Evolutionary conservation across 192 early-diverging fungal species (phyloP).

Genomic region (Entomortierella chlamydospora): DNA sequence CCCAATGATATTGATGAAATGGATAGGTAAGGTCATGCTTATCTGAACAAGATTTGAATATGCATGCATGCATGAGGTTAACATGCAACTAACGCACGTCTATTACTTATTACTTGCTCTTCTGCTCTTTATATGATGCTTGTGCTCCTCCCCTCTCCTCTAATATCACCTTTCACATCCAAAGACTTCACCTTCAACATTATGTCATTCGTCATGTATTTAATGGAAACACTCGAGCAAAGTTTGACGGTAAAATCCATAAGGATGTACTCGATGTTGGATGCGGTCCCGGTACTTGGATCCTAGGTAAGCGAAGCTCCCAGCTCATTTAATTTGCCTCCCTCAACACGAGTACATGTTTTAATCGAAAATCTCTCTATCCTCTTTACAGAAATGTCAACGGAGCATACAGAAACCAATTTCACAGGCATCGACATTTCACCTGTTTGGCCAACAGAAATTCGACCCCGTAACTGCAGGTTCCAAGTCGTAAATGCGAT

Average conservation of each 20-base stretch:
- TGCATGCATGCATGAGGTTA: too few relatives aligned
- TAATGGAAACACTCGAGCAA: slow-evolving; percentile 46
- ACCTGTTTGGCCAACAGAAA: slow-evolving; percentile 52
- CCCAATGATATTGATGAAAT: slow-evolving; percentile 63
- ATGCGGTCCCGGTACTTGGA: slow-evolving; percentile 52
- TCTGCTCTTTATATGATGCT: too few relatives aligned
- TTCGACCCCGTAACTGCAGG: slow-evolving; percentile 50
- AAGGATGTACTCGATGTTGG: slow-evolving; percentile 53
- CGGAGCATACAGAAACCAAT: slow-evolving; percentile 54
- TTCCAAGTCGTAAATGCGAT: slow-evolving; percentile 45
- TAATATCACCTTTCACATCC: too few relatives aligned
- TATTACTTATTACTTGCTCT: too few relatives aligned
- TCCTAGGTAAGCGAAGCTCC: slow-evolving; percentile 48
- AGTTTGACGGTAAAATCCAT: slow-evolving; percentile 49
- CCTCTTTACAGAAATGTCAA: slow-evolving; percentile 57
- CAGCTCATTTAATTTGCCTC: too few relatives aligned
- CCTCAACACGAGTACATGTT: too few relatives aligned
- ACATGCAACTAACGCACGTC: too few relatives aligned
- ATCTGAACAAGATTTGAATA: too few relatives aligned
- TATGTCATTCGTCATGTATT: slow-evolving; percentile 49
- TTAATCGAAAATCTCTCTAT: background rate
- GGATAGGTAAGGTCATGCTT: slow-evolving; percentile 37
- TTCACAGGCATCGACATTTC: slow-evolving; percentile 65
- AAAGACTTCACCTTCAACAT: slow-evolving; percentile 50
- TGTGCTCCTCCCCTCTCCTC: too few relatives aligned